Evolutionary conservation across 2,329 filamentous ascomycete species (phyloP), one percentile per base, ranked within the genome.

Genomic region (Colletotrichum paranaense): DNA sequence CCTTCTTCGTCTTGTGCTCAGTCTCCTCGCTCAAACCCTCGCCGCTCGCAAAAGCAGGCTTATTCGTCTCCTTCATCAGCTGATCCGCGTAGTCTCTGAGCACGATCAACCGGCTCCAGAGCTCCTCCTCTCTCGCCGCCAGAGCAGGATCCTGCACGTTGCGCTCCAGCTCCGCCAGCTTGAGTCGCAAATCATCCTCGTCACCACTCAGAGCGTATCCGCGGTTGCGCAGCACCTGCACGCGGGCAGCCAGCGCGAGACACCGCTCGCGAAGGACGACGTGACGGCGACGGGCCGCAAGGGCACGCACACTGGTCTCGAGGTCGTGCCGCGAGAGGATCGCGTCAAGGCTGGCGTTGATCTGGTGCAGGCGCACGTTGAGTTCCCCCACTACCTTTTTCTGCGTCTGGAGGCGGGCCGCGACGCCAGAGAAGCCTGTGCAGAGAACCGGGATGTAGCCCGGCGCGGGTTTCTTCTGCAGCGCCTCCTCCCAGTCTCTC

Each of bases 401-500:
- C 83, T 97, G 94, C 72, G 91, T 90, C 79, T 92, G 89, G 68
- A 97, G 89, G 56, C 94, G 91, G 75, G 92, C 89, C 26, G 92
- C 91, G 55, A 96, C 87, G 52, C 92, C 91, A 67, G 88, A 86
- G 81, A 95, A 97, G 35, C 94, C 94, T 1, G 90, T 89, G 77
- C 91, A 93, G 8, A 95, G 87, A 5, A 95, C 93, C 4, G 94
- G 94, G 78, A 97, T 93, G 79, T 91, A 94, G 66, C 92, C 92
- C 9, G 92, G 88, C 49, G 89, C 92, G 5, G 94, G 94, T 83
- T 95, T 95, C 79, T 93, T 93, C 76, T 93, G 90, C 32, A 96
- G 88, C 0, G 94, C 94, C 77, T 95, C 93, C 79, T 97, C 94
- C 93, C 94, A 97, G 79, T 94, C 93, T 76, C 90, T 89, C 49